Percentiles rank a stretch among this genome's conserved stretches.
Evolutionary conservation across 2,329 filamentous ascomycete species (phyloP).

Genomic region (Pseudogymnoascus sp.): DNA sequence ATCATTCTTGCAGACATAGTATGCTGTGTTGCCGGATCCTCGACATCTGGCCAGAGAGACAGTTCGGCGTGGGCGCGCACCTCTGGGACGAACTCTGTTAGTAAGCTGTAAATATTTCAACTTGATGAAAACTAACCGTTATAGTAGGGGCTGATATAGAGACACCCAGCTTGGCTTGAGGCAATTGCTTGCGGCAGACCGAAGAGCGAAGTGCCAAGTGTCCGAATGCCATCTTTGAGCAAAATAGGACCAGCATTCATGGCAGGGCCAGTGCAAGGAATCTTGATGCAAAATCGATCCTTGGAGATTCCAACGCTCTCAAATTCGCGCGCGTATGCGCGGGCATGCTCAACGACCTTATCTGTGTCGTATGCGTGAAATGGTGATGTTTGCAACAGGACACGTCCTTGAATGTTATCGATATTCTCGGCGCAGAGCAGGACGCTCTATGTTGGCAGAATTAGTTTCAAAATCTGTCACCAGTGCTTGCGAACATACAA

Average conservation of each 20-base stretch:
- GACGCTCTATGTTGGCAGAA: not conserved
- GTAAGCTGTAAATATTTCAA: not conserved
- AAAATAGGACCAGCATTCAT: constrained; percentile 39
- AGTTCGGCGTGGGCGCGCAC: constrained; percentile 36
- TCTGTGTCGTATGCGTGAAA: constrained; percentile 40
- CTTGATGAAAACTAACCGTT: constrained; percentile 31
- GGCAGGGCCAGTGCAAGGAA: constrained; percentile 41
- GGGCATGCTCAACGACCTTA: constrained; percentile 39
- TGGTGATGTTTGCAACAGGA: constrained; percentile 41
- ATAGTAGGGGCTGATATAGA: constrained; percentile 44
- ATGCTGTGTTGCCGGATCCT: constrained; percentile 39
- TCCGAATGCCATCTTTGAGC: constrained; percentile 38
- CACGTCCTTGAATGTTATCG: constrained; percentile 38
- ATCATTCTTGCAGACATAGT: constrained; percentile 41
- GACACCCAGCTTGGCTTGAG: constrained; percentile 39
- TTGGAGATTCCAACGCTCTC: constrained; percentile 36
- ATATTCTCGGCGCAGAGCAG: constrained; percentile 31
- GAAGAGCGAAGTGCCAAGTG: constrained; percentile 42
- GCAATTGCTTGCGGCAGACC: constrained; percentile 42
- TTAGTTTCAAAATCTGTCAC: not conserved
- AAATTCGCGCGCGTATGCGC: constrained; percentile 41
- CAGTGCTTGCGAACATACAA: constrained; percentile 24
- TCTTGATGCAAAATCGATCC: constrained; percentile 45
- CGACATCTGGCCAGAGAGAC: constrained; percentile 38
- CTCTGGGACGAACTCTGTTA: constrained; percentile 27